These are phyloP conservation scores for Eragrostis tef DNA, from an alignment of 202 grass and related monocot species.

Conservation along the genomic window DNA sequence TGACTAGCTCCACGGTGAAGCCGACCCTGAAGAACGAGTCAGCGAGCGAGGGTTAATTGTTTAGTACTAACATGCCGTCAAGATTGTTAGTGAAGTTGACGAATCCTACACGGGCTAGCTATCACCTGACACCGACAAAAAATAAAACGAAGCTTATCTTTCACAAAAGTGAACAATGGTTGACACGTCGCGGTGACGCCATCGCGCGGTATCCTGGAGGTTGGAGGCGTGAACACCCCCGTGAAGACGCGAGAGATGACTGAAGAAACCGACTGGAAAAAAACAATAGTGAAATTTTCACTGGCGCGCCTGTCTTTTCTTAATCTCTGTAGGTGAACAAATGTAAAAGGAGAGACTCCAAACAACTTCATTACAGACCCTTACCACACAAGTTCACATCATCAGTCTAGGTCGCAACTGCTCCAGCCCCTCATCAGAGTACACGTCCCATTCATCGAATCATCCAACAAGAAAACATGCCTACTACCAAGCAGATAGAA, in stretches of 20 bases:
- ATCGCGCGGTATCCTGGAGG: not conserved
- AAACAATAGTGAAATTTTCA: too few relatives aligned
- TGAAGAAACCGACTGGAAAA: not conserved
- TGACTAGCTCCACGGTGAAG: conserved; percentile 12
- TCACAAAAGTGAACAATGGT: conserved; percentile 31
- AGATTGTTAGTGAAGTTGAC: not conserved
- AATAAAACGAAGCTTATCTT: not conserved
- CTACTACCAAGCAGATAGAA: conserved; percentile 36
- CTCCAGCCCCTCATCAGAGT: not conserved
- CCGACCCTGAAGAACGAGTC: conserved; percentile 17
- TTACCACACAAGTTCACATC: not conserved
- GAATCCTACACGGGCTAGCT: not conserved
- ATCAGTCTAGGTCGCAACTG: conserved; percentile 14
- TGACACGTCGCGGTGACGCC: conserved; percentile 16
- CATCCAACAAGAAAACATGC: conserved; percentile 26
- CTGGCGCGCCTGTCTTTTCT: not conserved
- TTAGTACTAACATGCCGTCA: not conserved
- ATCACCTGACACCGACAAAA: not conserved
- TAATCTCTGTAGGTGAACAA: not conserved
- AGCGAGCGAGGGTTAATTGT: not conserved
- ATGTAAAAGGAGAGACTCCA: not conserved
- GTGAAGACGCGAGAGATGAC: not conserved
- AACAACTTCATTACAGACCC: conserved; percentile 32
- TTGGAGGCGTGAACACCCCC: not conserved
- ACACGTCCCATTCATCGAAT: conserved; percentile 17